phyloP scores from a whole-genome alignment of 164 flowering plant genomes.

The Taxillus chinensis region DNA sequence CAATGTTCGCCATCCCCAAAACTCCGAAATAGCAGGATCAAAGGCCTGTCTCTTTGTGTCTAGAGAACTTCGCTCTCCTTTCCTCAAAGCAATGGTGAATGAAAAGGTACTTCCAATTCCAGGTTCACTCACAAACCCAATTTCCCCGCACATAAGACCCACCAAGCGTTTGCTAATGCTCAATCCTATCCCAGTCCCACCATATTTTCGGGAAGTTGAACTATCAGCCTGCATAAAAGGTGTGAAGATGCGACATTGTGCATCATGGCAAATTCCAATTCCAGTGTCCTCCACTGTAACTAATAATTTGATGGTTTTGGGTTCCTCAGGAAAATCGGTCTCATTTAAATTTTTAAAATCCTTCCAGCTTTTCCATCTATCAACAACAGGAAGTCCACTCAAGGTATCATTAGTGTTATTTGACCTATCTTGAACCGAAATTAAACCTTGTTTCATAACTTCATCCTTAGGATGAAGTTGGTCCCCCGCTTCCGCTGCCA shows the following conservation, averaged over 20 bases:
- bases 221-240: slow-evolving; percentile 98
- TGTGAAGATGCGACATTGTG: slow-evolving; percentile 69
- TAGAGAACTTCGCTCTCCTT: slow-evolving; percentile 30
- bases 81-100: slow-evolving; percentile 46
- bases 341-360: slow-evolving; percentile 30
- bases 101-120: slow-evolving; percentile 75
- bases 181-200: slow-evolving; percentile 95
- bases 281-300: slow-evolving; percentile 98
- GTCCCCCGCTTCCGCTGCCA: slow-evolving; percentile 49
- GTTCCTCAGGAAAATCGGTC: slow-evolving; percentile 17
- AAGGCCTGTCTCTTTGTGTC: slow-evolving; percentile 29
- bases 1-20: slow-evolving; percentile 55
- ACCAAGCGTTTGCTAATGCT: slow-evolving; percentile 86
- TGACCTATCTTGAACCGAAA: slow-evolving; percentile 16
- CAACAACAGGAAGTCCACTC: slow-evolving; percentile 74
- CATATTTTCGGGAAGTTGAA: slow-evolving; percentile 83
- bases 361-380: slow-evolving; percentile 79
- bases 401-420: slow-evolving; percentile 33
- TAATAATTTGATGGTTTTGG: slow-evolving; percentile 37
- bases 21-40: slow-evolving; percentile 36
- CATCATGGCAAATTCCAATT: slow-evolving; percentile 64
- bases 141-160: slow-evolving; percentile 82
- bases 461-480: slow-evolving; percentile 24
- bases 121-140: slow-evolving; percentile 76
- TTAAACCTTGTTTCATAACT: slow-evolving; percentile 33